These are phyloP conservation scores for Metschnikowia lunata DNA, from an alignment of 805 yeast species.

Conservation along the genomic window DNA sequence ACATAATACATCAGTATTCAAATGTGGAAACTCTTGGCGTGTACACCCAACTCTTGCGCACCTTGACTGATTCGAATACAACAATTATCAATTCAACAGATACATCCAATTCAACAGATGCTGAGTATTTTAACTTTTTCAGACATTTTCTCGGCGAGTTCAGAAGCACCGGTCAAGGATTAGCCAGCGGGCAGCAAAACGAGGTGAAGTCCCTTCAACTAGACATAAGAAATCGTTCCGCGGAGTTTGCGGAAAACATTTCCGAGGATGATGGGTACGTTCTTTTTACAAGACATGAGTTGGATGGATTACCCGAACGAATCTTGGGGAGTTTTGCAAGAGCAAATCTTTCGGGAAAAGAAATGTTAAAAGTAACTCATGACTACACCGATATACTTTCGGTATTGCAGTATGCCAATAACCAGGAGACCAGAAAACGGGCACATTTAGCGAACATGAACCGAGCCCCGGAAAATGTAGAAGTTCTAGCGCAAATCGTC, in stretches of 20 bases:
- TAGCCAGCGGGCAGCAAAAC: constrained; percentile 51
- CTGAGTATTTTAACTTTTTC: constrained; percentile 54
- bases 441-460: constrained; percentile 66
- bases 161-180: constrained; percentile 63
- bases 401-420: constrained; percentile 62
- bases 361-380: constrained; percentile 58
- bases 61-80: no score
- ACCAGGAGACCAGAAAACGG: constrained; percentile 57
- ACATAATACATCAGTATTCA: constrained; percentile 57
- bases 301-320: constrained; percentile 69
- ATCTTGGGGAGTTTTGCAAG: constrained; percentile 54
- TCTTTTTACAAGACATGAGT: constrained; percentile 57
- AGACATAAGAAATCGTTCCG: constrained; percentile 49
- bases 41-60: no score
- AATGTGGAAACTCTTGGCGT: no score
- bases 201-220: constrained; percentile 54
- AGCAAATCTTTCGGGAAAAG: constrained; percentile 38
- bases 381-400: constrained; percentile 79
- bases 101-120: constrained; percentile 20
- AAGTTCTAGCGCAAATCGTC: constrained; percentile 55
- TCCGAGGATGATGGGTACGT: constrained; percentile 68
- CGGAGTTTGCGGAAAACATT: constrained; percentile 57
- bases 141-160: constrained; percentile 53
- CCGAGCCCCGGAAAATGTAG: constrained; percentile 57
- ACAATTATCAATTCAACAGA: no score